Percentiles rank a stretch among this genome's conserved stretches.
Conservation (phyloP, 352 stramenopile species). For the Phytophthora lateralis region DNA sequence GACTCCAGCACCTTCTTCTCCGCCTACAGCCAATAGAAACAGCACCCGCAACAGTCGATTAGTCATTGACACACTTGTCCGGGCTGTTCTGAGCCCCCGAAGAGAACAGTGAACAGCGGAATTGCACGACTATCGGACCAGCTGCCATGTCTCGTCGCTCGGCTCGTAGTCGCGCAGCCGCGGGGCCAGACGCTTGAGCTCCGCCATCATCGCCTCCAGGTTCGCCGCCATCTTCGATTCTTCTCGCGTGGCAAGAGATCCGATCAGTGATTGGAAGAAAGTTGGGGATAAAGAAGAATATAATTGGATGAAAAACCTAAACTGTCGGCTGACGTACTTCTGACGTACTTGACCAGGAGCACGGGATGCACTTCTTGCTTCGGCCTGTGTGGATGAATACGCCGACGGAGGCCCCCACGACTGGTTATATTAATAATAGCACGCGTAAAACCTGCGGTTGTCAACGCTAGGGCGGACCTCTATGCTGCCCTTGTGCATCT, state of each 20-base stretch:
- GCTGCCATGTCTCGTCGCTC: conserved; percentile 54
- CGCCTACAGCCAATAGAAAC: conserved; percentile 37
- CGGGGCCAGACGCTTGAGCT: conserved; percentile 61
- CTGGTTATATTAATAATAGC: too few relatives aligned
- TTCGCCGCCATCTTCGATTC: conserved; percentile 32
- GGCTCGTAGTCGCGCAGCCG: conserved; percentile 69
- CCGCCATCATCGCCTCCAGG: conserved; percentile 43
- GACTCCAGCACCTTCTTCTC: conserved; percentile 53
- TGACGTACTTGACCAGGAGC: too few relatives aligned
- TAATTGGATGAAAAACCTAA: background rate
- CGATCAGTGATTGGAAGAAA: conserved; percentile 3
- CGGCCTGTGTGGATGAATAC: too few relatives aligned
- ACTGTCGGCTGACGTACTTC: too few relatives aligned
- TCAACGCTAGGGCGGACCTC: too few relatives aligned
- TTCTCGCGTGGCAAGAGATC: conserved; percentile 1
- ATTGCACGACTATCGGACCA: conserved; percentile 32
- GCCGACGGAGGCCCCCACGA: too few relatives aligned
- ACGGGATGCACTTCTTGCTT: too few relatives aligned
- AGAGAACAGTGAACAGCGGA: background rate
- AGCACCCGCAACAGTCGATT: background rate
- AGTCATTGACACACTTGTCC: background rate
- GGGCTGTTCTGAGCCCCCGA: background rate
- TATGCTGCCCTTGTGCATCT: too few relatives aligned
- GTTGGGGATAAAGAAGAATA: background rate
- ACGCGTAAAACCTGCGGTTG: too few relatives aligned